These are phyloP conservation scores for Echites panduratus DNA, from an alignment of 257 asterid genomes.

Conservation along the genomic window DNA sequence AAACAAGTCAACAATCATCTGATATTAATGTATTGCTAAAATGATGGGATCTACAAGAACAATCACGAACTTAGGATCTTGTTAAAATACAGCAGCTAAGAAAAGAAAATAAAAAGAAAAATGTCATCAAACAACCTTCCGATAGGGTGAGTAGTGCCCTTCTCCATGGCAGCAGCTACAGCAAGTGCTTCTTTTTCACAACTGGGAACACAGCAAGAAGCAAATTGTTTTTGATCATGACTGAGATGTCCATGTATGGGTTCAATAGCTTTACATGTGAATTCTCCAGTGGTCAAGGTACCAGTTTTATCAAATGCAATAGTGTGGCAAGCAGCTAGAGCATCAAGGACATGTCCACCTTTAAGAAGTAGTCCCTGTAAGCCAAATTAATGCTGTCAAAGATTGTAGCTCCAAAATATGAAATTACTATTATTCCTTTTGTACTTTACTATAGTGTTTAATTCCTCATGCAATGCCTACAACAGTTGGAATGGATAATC, in stretches of 20 bases:
- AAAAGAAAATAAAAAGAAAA: not conserved
- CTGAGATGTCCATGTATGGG: constrained; percentile 86
- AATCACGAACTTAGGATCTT: not conserved
- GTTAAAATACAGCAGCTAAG: not conserved
- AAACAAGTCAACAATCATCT: not conserved
- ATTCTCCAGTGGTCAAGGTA: constrained; percentile 94
- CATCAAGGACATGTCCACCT: constrained; percentile 94
- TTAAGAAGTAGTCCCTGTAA: constrained; percentile 90
- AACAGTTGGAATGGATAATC: not conserved
- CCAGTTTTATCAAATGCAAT: constrained; percentile 99
- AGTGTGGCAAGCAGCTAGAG: constrained; percentile 86
- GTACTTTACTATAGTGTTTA: not conserved
- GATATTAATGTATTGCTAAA: not conserved
- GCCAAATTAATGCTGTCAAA: constrained; percentile 6
- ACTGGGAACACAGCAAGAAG: constrained; percentile 80
- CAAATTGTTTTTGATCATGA: constrained; percentile 30
- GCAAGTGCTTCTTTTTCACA: constrained; percentile 99
- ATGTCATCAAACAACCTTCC: constrained; percentile 56
- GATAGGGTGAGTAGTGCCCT: constrained; percentile 99
- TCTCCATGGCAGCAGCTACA: constrained; percentile 98
- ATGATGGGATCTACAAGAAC: not conserved
- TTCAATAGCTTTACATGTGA: constrained; percentile 96
- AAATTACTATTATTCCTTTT: not conserved
- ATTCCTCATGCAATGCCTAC: not conserved
- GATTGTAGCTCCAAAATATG: not conserved